These are phyloP conservation scores for Fremontodendron californicum DNA, from an alignment of 345 rosid genomes.

Conservation along the genomic window DNA sequence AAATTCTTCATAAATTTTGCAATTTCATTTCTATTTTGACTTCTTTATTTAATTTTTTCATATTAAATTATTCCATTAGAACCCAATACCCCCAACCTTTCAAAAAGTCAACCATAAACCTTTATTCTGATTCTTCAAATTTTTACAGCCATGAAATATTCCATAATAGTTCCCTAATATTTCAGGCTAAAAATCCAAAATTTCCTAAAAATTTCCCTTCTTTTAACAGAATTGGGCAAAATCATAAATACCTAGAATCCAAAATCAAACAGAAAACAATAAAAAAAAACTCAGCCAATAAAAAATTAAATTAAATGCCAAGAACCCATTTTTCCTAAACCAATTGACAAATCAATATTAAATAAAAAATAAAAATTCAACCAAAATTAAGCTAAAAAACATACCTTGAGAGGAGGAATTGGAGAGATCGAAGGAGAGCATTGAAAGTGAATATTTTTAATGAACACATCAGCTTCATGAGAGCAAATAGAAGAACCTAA, in stretches of 20 bases:
- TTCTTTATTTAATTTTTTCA: not conserved
- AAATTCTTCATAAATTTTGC: constrained; percentile 2
- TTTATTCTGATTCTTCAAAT: constrained; percentile 8
- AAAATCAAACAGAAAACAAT: not conserved
- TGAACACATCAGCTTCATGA: constrained; percentile 37
- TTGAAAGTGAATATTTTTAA: constrained; percentile 38
- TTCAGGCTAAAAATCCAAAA: not conserved
- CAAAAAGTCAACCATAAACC: constrained; percentile 16
- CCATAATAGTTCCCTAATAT: constrained; percentile 11
- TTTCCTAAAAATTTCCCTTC: not conserved
- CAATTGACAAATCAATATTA: not conserved
- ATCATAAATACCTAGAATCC: constrained; percentile 9
- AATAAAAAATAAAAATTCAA: not conserved
- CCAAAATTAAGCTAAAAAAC: not conserved
- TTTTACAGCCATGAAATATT: not conserved
- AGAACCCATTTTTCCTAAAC: not conserved
- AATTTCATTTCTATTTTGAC: not conserved
- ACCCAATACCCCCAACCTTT: not conserved
- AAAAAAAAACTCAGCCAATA: not conserved
- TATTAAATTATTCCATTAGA: not conserved
- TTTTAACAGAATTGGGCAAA: not conserved
- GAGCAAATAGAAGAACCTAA: constrained; percentile 44
- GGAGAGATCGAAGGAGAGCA: constrained; percentile 60
- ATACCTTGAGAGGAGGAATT: constrained; percentile 58
- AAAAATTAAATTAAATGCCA: constrained; percentile 2